Conservation (phyloP, 306 rosid species). For the Elaeagnus macrophylla region DNA sequence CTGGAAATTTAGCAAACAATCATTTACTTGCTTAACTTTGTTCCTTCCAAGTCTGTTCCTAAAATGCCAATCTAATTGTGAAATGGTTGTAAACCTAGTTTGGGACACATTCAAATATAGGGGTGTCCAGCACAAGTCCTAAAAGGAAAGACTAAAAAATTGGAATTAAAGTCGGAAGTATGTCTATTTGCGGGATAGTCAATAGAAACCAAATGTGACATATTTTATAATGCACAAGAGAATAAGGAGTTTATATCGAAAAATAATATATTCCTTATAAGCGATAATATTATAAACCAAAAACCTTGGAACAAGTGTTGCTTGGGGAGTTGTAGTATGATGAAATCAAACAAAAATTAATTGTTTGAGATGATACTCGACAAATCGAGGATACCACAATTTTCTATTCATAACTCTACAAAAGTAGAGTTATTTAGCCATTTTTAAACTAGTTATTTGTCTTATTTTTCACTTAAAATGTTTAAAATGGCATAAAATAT, state of each 20-base stretch:
- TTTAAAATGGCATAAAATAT: no score
- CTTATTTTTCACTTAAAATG: no score
- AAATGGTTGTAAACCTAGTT: not conserved
- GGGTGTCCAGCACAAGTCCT: not conserved
- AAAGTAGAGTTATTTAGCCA: no score
- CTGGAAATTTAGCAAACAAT: no score
- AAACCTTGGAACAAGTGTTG: not conserved
- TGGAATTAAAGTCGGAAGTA: not conserved
- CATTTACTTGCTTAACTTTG: not conserved
- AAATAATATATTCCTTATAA: not conserved
- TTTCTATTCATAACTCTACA: no score
- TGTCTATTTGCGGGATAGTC: not conserved
- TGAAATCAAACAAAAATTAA: no score
- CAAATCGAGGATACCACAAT: no score
- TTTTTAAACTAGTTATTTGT: no score
- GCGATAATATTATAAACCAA: not conserved
- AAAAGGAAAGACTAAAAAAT: not conserved
- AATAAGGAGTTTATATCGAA: not conserved
- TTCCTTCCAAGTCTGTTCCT: conserved; percentile 2
- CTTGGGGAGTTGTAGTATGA: no score
- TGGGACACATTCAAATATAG: not conserved
- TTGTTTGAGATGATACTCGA: no score
- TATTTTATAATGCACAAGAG: not conserved
- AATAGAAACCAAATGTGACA: not conserved
- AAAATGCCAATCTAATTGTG: not conserved